Conservation (phyloP, 306 rosid species). For the Pachyrhizus erosus region DNA sequence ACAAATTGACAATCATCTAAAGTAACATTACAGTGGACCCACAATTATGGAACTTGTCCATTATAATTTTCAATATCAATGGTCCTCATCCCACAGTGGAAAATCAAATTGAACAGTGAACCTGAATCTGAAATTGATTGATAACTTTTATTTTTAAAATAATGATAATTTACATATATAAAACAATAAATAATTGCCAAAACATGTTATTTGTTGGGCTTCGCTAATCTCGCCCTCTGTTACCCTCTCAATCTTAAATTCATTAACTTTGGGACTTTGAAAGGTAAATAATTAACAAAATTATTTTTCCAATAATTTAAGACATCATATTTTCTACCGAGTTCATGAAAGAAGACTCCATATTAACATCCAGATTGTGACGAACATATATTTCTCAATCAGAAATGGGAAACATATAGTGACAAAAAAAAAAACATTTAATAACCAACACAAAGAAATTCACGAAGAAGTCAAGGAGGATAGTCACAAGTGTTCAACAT, state of each 20-base stretch:
- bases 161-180: not conserved
- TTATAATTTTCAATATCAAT: not conserved
- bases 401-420: not conserved
- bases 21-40: not conserved
- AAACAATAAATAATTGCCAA: not conserved
- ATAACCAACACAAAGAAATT: conserved; percentile 23
- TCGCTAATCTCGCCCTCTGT: not conserved
- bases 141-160: not conserved
- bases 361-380: not conserved
- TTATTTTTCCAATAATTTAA: not conserved
- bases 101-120: not conserved
- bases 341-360: not conserved
- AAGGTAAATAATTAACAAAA: not conserved
- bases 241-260: not conserved
- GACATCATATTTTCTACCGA: not conserved
- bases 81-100: not conserved
- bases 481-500: conserved; percentile 48
- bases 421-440: not conserved
- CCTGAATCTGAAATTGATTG: not conserved
- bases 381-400: not conserved
- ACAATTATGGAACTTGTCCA: not conserved
- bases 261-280: not conserved
- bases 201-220: not conserved
- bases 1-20: not conserved
- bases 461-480: not conserved